Percentiles rank a stretch among this genome's conserved stretches.
phyloP scores from a whole-genome alignment of 306 rosid species.

The Mucuna pruriens region DNA sequence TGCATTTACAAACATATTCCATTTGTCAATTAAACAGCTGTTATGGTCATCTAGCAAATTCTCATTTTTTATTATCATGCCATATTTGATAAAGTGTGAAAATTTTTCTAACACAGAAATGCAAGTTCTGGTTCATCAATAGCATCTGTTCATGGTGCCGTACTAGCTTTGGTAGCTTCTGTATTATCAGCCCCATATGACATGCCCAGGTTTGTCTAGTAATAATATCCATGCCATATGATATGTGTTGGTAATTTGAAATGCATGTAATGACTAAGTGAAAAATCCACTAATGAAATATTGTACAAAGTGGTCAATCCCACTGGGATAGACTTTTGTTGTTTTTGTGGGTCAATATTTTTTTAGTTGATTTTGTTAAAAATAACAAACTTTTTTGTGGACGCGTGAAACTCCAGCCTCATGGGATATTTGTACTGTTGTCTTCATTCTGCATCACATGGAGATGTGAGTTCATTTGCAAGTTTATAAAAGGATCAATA shows the following conservation, averaged over 20 bases:
- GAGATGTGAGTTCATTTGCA: constrained; percentile 6
- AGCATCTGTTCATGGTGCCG: constrained; percentile 90
- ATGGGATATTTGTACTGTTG: constrained; percentile 2
- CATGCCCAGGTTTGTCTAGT: constrained; percentile 79
- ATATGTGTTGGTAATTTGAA: constrained; percentile 19
- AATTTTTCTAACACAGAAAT: constrained; percentile 61
- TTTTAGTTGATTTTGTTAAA: background rate
- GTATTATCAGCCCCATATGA: constrained; percentile 96
- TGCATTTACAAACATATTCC: constrained; percentile 10
- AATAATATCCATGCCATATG: constrained; percentile 31
- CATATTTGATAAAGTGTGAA: constrained; percentile 20
- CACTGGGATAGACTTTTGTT: background rate
- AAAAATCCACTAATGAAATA: background rate
- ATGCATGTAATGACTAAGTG: background rate
- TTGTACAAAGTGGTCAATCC: background rate
- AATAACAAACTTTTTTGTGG: background rate
- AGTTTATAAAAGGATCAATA: constrained; percentile 15
- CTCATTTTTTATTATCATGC: background rate
- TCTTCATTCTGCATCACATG: constrained; percentile 33
- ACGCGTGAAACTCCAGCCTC: constrained; percentile 2
- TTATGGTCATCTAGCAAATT: background rate
- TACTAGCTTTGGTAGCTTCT: constrained; percentile 91
- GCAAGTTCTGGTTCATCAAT: constrained; percentile 66
- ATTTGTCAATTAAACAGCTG: constrained; percentile 19
- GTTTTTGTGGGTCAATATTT: background rate